Conservation (phyloP, 1,284 basidiomycete genomes). For the Ganoderma multipileum region DNA sequence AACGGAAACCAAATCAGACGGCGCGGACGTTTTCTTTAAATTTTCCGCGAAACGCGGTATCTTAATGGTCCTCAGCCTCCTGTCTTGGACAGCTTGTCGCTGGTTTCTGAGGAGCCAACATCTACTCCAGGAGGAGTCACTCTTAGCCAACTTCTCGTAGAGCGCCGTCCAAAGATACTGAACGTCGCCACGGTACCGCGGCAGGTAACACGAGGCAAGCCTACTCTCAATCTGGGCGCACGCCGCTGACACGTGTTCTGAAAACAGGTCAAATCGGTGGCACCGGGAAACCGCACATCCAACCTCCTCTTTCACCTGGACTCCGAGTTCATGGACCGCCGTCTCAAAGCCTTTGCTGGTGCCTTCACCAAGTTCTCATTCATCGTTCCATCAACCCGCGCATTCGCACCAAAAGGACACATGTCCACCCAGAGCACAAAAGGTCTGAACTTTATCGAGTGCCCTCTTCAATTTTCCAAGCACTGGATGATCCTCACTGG, state of each 20-base stretch:
- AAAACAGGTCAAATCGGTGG: background rate
- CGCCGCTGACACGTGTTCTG: slow-evolving; percentile 1
- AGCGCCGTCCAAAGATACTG: background rate
- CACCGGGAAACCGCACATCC: background rate
- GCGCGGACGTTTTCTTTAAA: background rate
- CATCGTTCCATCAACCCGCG: background rate
- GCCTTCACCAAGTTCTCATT: background rate
- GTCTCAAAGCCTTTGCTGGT: slow-evolving; percentile 8
- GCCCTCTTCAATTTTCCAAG: background rate
- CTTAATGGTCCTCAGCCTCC: background rate
- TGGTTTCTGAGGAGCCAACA: background rate
- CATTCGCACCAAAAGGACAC: background rate
- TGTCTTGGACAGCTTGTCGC: background rate
- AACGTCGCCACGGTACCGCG: background rate
- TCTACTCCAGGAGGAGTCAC: too few species aligned
- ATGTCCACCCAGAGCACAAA: background rate
- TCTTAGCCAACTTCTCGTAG: too few species aligned
- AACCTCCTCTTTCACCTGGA: background rate
- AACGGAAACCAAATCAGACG: slow-evolving; percentile 1
- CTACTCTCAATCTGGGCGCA: background rate
- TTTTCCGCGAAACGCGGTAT: background rate
- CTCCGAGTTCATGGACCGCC: slow-evolving; percentile 4
- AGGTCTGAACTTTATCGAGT: slow-evolving; percentile 8
- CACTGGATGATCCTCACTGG: background rate
- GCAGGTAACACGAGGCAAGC: background rate